These are phyloP conservation scores for Aspergillus unguis DNA, from an alignment of 2,329 filamentous ascomycete genomes.

Conservation along the genomic window DNA sequence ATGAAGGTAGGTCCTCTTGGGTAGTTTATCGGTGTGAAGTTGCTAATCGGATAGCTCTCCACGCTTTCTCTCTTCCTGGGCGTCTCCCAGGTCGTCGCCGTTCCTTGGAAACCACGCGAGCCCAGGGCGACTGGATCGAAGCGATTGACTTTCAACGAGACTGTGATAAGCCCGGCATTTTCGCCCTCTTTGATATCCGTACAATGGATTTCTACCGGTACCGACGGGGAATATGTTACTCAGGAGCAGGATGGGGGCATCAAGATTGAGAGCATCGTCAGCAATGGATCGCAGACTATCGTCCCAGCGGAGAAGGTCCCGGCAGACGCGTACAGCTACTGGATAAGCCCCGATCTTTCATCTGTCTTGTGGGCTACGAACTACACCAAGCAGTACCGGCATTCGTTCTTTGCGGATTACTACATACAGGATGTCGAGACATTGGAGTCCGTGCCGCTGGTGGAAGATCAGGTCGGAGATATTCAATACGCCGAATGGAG, in stretches of 20 bases:
- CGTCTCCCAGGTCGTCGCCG: slow-evolving; percentile 41
- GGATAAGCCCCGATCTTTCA: slow-evolving; percentile 58
- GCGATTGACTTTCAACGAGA: slow-evolving; percentile 60
- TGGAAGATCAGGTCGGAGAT: slow-evolving; percentile 59
- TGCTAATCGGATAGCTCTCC: background rate
- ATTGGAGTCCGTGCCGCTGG: slow-evolving; percentile 48
- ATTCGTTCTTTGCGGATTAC: slow-evolving; percentile 67
- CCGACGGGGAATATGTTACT: slow-evolving; percentile 62
- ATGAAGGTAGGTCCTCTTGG: slow-evolving; percentile 12
- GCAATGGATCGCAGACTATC: slow-evolving; percentile 55
- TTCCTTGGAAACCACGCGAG: slow-evolving; percentile 53
- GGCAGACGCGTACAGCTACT: slow-evolving; percentile 55
- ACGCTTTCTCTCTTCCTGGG: slow-evolving; percentile 11
- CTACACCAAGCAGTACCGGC: slow-evolving; percentile 65
- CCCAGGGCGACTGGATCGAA: slow-evolving; percentile 56
- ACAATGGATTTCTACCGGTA: slow-evolving; percentile 57
- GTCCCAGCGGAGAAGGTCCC: slow-evolving; percentile 59
- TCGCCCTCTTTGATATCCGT: slow-evolving; percentile 48
- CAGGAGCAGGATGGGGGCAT: slow-evolving; percentile 51
- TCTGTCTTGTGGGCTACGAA: slow-evolving; percentile 63
- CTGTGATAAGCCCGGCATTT: slow-evolving; percentile 48
- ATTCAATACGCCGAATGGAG: slow-evolving; percentile 66
- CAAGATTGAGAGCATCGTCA: slow-evolving; percentile 60
- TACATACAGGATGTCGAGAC: slow-evolving; percentile 60
- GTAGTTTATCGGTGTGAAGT: background rate